Evolutionary conservation across 78 protist species (phyloP), one percentile per base, ranked within the genome.

Genomic region (Diacronema lutheri): DNA sequence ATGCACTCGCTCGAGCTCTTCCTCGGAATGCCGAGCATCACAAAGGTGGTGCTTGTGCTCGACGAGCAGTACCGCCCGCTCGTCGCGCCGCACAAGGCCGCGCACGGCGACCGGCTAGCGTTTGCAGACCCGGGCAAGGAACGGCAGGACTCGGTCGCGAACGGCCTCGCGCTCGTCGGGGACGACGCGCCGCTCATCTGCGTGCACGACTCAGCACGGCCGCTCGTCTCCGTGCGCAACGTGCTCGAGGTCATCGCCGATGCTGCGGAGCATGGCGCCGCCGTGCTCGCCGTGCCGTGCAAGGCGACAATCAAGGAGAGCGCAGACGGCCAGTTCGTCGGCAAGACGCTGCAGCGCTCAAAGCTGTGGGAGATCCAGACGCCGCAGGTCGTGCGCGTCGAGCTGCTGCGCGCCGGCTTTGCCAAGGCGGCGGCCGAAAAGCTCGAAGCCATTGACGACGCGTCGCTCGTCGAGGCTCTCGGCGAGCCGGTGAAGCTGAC

Each of bases 351-450:
- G 33, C 78, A 83, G 37, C 77, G 86, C 44, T 55, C 65, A 1
- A 0, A 26, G 57, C 86, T 83, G 38, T 83, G 79, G 80, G 86
- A 83, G 44, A 56, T 83, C 69, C 86, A 83, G 64, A 83, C 86
- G 44, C 86, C 86, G 33, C 86, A 83, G 86, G 56, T 83, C 11
- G 23, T 83, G 16, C 72, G 77, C 4, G 78, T 78, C 3, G 40
- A 69, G 20, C 1, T 68, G 31, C 86, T 83, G n/a, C 76, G 62
- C 37, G 65, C 19, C 9, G 86, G 86, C 12, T 83, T 68, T 65
- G 31, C 7, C 38, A 41, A 68, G 29, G 77, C n/a, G 19, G 19
- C 25, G 37, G 38, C 16, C 25, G 46, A 62, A 46, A 6, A 6
- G 12, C 79, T 65, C 38, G 86, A 9, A 13, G 86, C 68, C 26